Evolutionary conservation across 306 rosid genomes (phyloP), one percentile per base, ranked within the genome.

Genomic region (Pyrus bretschneideri): DNA sequence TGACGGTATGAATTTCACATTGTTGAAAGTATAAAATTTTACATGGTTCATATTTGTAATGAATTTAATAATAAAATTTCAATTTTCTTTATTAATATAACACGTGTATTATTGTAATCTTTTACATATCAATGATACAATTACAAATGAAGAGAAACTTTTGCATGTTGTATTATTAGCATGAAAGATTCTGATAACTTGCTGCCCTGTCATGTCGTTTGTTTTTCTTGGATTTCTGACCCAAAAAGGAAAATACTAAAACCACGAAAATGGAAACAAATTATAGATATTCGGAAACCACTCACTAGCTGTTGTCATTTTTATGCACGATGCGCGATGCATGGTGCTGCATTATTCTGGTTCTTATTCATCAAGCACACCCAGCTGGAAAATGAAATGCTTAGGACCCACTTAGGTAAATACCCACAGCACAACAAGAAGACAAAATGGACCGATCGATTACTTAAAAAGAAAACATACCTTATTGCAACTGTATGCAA

Each of bases 61-160:
- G 21, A 49, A 4, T 49, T 49, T 49, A 5, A 17, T 49, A 0
- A 0, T 0, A 3, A 49, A 17, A 51, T 1, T 0, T 15, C 0
- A 15, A 51, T 0, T 51, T 51, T 17, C 0, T 51, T 17, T 0
- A 51, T 2, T 51, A 14, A 49, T 49, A 15, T 15, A 4, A 49
- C 3, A 1, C 1, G 7, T 46, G 1, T 14, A 2, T 15, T 51
- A 51, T 51, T 51, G 8, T 17, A 18, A 0, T 18, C 1, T 15
- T 5, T 18, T 49, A 51, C 5, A 51, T 5, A 51, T 1, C 21
- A 51, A 51, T 17, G 0, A 51, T 51, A 51, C 4, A 51, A 51
- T 5, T 49, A 49, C 1, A 51, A 15, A 51, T 17, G 3, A 42
- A 2, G 0, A 15, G 0, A 49, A 49, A 49, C 6, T 14, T 1